Evolutionary conservation across 768 basidiomycete species (phyloP), one percentile per base, ranked within the genome.

Genomic region (Panaeolus cyanescens): DNA sequence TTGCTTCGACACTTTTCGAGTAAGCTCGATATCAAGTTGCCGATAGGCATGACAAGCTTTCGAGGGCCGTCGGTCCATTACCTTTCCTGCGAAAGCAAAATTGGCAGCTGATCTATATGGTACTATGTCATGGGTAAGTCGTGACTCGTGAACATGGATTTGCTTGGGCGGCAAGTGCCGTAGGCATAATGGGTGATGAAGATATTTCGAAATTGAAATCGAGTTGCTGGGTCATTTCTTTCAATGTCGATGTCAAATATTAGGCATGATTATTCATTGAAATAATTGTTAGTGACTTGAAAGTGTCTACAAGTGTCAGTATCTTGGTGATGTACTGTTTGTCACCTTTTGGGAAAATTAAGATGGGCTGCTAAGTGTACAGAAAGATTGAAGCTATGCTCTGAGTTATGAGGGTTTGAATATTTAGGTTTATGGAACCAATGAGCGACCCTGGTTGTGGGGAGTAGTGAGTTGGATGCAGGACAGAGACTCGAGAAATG

Each of bases 61-160:
- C 10, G 45, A 25, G 45, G 45, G 45, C 45, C 45, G 45, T n/a
- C 45, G 45, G 45, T 28, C 45, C 45, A 50, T 28, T 28, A 28
- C 13, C 45, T 28, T 50, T 10, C 45, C 45, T 50, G 45, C 12
- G 45, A 50, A 28, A 50, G 45, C 25, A 13, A 50, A 50, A 12
- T 28, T 50, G 25, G 45, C 45, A 50, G 45, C 45, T 50, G 45
- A 50, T 28, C 45, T 15, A 50, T 50, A 50, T 50, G 45, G n/a
- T n/a, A n/a, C 45, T 50, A 50, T 50, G 45, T 50, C 45, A 50
- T 42, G 19, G 20, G 4, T 19, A 39, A 42, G 20, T 42, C 20
- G 25, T 50, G 22, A 50, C 22, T 13, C 33, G 13, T 34, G 33
- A 7, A 34, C 15, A 50, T 50, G 22, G 25, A 50, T 25, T 15